phyloP scores from a whole-genome alignment of 176 grass and related monocot species.

The Aegilops sharonensis region DNA sequence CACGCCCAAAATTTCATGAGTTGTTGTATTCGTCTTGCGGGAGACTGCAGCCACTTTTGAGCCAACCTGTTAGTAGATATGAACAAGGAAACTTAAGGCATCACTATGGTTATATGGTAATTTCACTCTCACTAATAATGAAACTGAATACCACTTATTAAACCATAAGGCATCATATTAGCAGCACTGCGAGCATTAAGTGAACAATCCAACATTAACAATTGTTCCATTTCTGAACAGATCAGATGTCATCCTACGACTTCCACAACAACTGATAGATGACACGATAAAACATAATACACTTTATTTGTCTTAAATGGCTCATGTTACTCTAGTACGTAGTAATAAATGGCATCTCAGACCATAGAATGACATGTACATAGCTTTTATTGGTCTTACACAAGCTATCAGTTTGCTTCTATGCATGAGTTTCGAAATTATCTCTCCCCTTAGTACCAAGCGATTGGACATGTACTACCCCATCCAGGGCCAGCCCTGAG shows the following conservation, averaged over 20 bases:
- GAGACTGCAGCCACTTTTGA: conserved; percentile 94
- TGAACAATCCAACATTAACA: neutral
- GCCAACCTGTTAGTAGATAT: conserved; percentile 60
- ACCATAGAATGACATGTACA: neutral
- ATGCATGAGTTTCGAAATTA: neutral
- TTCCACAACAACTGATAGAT: neutral
- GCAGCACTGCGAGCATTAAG: neutral
- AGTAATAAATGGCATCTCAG: neutral
- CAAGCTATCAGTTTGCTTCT: neutral
- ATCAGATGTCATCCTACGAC: neutral
- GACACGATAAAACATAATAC: neutral
- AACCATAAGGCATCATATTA: neutral
- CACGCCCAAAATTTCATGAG: conserved; percentile 86
- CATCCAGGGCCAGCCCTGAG: neutral
- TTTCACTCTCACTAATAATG: neutral
- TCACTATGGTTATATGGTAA: neutral
- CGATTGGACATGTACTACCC: neutral
- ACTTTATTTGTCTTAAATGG: neutral
- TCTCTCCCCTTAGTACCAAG: neutral
- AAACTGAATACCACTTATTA: neutral
- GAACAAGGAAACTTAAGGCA: neutral
- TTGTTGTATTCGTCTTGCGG: conserved; percentile 97
- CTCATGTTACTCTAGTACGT: neutral
- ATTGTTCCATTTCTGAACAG: neutral
- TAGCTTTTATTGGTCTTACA: neutral